Percentiles rank a stretch among this genome's conserved stretches.
Evolutionary conservation across 2,329 filamentous ascomycete species (phyloP).

Genomic region (Apiospora phragmitis): DNA sequence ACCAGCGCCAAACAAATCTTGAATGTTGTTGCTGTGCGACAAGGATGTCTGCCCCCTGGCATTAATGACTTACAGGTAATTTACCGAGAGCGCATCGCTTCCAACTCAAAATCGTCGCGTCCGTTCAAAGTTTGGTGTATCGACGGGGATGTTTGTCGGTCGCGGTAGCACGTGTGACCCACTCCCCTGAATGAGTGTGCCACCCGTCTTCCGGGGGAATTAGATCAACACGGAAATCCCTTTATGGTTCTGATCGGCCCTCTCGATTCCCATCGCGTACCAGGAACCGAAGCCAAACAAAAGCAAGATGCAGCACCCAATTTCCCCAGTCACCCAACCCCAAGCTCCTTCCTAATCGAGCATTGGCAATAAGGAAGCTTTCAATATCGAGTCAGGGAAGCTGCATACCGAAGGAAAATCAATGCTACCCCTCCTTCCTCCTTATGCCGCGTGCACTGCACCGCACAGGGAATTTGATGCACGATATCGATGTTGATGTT

Average conservation of each 20-base stretch:
- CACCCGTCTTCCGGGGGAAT: background rate
- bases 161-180: background rate
- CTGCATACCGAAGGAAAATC: background rate
- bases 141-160: background rate
- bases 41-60: background rate
- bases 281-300: background rate
- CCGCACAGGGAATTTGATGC: background rate
- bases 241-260: background rate
- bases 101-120: background rate
- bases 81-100: background rate
- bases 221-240: background rate
- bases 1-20: background rate
- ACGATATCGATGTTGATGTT: background rate
- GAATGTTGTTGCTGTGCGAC: background rate
- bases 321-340: background rate
- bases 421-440: background rate
- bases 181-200: background rate
- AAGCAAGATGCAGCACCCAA: background rate
- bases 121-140: background rate
- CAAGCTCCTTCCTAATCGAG: background rate
- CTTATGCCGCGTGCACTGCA: background rate
- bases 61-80: background rate
- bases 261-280: background rate
- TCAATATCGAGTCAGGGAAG: constrained; percentile 1
- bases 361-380: background rate